A percentile compares a stretch with the other conserved stretches of the same genome.
Conservation (phyloP, 176 grass and related monocot species). For the Carex kokanica region DNA sequence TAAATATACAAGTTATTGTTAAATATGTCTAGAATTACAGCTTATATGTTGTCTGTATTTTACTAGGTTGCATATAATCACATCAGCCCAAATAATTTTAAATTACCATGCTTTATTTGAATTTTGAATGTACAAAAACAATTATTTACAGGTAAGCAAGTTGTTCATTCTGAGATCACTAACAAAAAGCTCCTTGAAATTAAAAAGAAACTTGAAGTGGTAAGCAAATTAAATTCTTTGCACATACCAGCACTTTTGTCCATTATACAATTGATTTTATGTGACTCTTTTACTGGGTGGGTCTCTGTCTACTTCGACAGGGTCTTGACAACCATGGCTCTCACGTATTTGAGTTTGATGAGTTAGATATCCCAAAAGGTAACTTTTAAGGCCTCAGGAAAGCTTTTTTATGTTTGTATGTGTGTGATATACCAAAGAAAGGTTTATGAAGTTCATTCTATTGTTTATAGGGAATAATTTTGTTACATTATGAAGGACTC, state of each 20-base stretch:
- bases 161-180: constrained; percentile 73
- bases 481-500: neutral
- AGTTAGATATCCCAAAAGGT: constrained; percentile 35
- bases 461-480: neutral
- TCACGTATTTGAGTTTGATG: constrained; percentile 42
- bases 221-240: constrained; percentile 33
- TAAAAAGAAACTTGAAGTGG: constrained; percentile 58
- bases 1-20: neutral
- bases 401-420: neutral
- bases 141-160: constrained; percentile 62
- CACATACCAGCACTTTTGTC: neutral
- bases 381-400: neutral
- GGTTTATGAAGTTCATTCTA: neutral
- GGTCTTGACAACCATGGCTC: constrained; percentile 39
- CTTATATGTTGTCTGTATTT: neutral
- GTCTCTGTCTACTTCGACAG: constrained; percentile 29
- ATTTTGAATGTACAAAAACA: neutral
- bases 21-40: neutral
- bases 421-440: neutral
- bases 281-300: neutral
- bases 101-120: constrained; percentile 5
- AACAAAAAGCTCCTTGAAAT: constrained; percentile 76
- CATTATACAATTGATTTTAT: neutral
- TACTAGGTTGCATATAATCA: neutral
- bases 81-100: neutral